Base-by-base conservation (phyloP, 2,329 filamentous ascomycete species). In the Podosphaera xanthii region DNA sequence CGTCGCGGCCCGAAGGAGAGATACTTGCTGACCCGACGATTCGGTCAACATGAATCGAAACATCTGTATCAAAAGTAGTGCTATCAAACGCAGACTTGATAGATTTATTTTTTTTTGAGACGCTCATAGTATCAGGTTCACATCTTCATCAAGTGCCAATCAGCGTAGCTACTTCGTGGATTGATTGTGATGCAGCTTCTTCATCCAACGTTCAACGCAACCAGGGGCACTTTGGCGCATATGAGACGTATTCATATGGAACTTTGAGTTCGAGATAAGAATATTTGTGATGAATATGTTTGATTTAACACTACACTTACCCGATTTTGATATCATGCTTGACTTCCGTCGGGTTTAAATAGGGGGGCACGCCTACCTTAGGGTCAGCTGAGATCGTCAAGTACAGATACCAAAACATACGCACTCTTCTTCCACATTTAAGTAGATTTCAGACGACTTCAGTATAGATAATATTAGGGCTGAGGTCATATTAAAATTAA, bases 11-110 rank as follows among this genome's bases (percentile, higher is more conserved):
- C 61, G 85, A 90, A 2, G 90, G 90, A 30, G 90, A 94, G 71
- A 96, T 95, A 61, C 88, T 91, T 65, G 91, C 90, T 4, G 91
- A 94, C 55, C 89, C 89, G 58, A 95, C 87, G 50, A 68, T 67
- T 31, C 67, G 66, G 42, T 90, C 84, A 58, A 96, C 86, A 66
- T 86, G 82, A 65, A 96, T 90, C 1, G 84, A 86, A 58, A 86
- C 84, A 71, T 94, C 85, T 63, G 84, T 80, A 65, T 89, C 87
- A 65, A 95, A 96, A 40, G 86, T 94, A 59, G 86, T 82, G 70
- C 88, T 94, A 63, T 94, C 87, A 64, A 82, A 89, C 46, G 87
- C 84, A 60, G 81, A 82, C 66, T 78, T 80, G 65, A 83, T 78
- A 40, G 72, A 69, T 68, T 81, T 82, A 31, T 73, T 75, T 70